Percentiles rank a stretch among this genome's conserved stretches.
Evolutionary conservation across 139 green algal genomes (phyloP).

Genomic region (Spirogloea muscicola): DNA sequence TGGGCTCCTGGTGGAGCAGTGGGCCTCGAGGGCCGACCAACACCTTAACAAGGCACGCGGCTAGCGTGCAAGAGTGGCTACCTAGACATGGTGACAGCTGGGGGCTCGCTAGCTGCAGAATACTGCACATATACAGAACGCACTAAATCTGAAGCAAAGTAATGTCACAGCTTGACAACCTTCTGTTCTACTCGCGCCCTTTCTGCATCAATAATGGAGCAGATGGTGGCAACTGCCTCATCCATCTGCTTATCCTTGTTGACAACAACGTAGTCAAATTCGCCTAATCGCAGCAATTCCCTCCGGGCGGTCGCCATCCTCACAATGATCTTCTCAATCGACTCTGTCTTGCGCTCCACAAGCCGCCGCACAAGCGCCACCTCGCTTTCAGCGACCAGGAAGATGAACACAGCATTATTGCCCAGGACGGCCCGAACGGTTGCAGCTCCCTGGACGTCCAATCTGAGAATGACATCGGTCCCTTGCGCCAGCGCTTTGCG

Average conservation of each 20-base stretch:
- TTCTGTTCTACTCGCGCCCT: constrained; percentile 61
- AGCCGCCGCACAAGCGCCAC: constrained; percentile 72
- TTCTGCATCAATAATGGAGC: constrained; percentile 81
- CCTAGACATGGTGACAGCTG: too few species aligned
- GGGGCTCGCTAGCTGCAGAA: too few species aligned
- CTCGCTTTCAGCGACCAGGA: constrained; percentile 79
- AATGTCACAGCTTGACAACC: too few species aligned
- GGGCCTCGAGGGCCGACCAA: too few species aligned
- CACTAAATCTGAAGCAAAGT: too few species aligned
- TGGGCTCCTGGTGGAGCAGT: too few species aligned
- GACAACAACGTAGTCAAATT: constrained; percentile 95
- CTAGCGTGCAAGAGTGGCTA: too few species aligned
- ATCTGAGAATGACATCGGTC: constrained; percentile 82
- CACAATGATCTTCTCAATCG: constrained; percentile 54
- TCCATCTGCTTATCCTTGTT: constrained; percentile 79
- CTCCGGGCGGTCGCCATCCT: constrained; percentile 72
- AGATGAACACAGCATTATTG: constrained; percentile 77
- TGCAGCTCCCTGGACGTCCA: constrained; percentile 89
- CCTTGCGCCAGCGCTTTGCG: constrained; percentile 60
- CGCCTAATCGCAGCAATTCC: constrained; percentile 60
- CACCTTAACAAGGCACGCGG: too few species aligned
- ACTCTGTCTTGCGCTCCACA: constrained; percentile 80
- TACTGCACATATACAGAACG: too few species aligned
- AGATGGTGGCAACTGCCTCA: constrained; percentile 64
- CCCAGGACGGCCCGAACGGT: constrained; percentile 70